Conservation (phyloP, 371 early-diverging fungal genomes). For the Enterospora canceri region DNA sequence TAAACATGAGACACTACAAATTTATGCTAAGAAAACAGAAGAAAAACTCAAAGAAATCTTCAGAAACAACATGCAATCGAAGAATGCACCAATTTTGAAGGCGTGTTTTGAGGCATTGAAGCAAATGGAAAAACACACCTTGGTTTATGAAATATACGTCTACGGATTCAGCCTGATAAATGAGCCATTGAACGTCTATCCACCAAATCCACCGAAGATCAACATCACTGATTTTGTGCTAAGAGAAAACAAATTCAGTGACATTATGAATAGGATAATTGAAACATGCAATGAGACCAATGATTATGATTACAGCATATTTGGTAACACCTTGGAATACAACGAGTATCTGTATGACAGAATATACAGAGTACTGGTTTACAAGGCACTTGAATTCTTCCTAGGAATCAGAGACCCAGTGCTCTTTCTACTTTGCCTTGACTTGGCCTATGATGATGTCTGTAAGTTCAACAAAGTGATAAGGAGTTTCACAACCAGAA, state of each 20-base stretch:
- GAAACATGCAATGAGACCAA: conserved; percentile 10
- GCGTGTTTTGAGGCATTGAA: conserved; percentile 11
- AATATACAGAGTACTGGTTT: conserved; percentile 30
- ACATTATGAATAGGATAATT: conserved; percentile 24
- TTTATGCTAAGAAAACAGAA: conserved; percentile 27
- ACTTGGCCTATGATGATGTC: conserved; percentile 19
- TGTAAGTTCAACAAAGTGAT: conserved; percentile 14
- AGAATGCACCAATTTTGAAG: conserved; percentile 14
- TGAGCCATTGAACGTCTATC: conserved; percentile 6
- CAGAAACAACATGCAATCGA: conserved; percentile 6
- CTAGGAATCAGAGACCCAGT: conserved; percentile 18
- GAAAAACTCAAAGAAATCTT: conserved; percentile 36
- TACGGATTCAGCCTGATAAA: conserved; percentile 18
- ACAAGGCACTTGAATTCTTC: conserved; percentile 19
- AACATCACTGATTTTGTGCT: conserved; percentile 21
- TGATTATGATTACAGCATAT: conserved; percentile 11
- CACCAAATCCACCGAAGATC: conserved; percentile 1
- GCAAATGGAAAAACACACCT: conserved; percentile 19
- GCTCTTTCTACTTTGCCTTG: conserved; percentile 24
- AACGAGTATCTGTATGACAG: conserved; percentile 24
- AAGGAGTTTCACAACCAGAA: background rate
- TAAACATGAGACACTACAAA: conserved; percentile 3
- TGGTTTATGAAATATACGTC: conserved; percentile 23
- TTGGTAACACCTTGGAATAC: conserved; percentile 14
- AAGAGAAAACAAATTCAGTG: conserved; percentile 23